Percentiles rank a stretch among this genome's conserved stretches.
Evolutionary conservation across 192 early-diverging fungal species (phyloP).

Genomic region (Geranomyces michiganensis): DNA sequence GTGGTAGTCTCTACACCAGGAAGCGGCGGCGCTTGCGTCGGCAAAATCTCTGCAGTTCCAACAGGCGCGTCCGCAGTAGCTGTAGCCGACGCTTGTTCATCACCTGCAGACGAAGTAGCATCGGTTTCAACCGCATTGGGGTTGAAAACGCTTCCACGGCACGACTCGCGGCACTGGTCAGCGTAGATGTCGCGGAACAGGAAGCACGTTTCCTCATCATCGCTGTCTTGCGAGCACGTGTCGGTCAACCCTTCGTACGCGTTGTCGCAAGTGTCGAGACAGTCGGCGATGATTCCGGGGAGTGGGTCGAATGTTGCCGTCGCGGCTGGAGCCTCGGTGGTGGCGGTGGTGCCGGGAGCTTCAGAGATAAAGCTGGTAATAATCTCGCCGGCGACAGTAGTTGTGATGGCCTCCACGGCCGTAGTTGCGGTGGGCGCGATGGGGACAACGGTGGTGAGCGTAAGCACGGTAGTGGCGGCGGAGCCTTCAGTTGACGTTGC

Average conservation of each 20-base stretch:
- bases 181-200: slow-evolving; percentile 6
- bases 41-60: background rate
- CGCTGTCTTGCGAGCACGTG: background rate
- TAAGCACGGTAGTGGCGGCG: background rate
- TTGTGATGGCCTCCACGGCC: background rate
- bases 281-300: background rate
- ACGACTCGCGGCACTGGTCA: slow-evolving; percentile 5
- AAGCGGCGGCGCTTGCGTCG: background rate
- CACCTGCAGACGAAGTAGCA: background rate
- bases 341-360: too few relatives aligned
- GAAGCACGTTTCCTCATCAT: slow-evolving; percentile 2
- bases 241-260: background rate
- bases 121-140: too few relatives aligned
- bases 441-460: slow-evolving; percentile 2
- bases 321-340: background rate
- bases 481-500: background rate
- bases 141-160: background rate
- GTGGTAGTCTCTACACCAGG: background rate
- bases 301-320: background rate
- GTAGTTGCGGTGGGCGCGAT: background rate
- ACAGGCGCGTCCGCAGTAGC: background rate
- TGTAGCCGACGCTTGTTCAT: background rate
- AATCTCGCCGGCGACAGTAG: background rate
- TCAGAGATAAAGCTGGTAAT: background rate
- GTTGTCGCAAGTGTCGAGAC: slow-evolving; percentile 15